Conservation (phyloP, 2,329 filamentous ascomycete species). For the Metarhizium anisopliae region DNA sequence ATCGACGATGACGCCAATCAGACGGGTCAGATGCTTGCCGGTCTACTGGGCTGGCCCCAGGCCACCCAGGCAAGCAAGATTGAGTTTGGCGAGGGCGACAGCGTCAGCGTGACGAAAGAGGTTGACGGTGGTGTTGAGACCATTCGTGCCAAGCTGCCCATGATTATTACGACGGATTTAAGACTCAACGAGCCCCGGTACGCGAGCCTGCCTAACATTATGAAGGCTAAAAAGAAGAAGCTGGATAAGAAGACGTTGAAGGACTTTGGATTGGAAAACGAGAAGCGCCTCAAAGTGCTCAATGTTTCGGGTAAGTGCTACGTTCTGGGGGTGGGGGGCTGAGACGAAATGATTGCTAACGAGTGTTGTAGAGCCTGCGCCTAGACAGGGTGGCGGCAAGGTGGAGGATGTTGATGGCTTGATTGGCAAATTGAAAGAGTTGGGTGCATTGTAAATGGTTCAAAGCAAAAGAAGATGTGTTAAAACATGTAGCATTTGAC, state of each 20-base stretch:
- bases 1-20: slow-evolving; percentile 95
- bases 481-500: background rate
- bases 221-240: slow-evolving; percentile 99
- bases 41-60: slow-evolving; percentile 84
- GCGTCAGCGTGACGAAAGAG: slow-evolving; percentile 74
- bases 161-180: slow-evolving; percentile 93
- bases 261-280: slow-evolving; percentile 71
- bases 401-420: slow-evolving; percentile 96
- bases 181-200: slow-evolving; percentile 91
- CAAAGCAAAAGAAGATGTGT: background rate
- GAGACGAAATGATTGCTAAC: slow-evolving; percentile 6
- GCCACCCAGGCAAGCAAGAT: slow-evolving; percentile 89
- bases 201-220: slow-evolving; percentile 93
- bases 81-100: slow-evolving; percentile 60
- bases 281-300: slow-evolving; percentile 74
- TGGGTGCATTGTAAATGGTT: slow-evolving; percentile 66
- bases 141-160: slow-evolving; percentile 71
- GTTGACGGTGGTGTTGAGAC: slow-evolving; percentile 95
- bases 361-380: slow-evolving; percentile 60
- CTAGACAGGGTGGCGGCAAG: slow-evolving; percentile 88
- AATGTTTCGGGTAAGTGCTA: slow-evolving; percentile 67
- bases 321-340: background rate
- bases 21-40: slow-evolving; percentile 97
- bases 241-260: slow-evolving; percentile 81
- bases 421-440: slow-evolving; percentile 86